Base-by-base conservation (phyloP, 2,329 filamentous ascomycete genomes). In the Sclerotinia glacialis region DNA sequence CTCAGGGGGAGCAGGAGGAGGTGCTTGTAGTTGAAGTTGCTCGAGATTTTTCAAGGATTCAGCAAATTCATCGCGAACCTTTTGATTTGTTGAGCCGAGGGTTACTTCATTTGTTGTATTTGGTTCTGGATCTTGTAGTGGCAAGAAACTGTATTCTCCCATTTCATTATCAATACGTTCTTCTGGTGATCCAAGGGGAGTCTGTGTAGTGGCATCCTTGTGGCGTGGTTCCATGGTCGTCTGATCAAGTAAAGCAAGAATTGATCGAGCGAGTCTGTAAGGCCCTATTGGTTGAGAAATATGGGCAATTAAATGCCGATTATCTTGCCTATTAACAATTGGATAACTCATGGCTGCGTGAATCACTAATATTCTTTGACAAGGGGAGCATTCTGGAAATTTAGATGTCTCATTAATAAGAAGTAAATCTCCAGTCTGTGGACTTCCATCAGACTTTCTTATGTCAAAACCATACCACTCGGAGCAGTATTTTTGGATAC, bases 391-490 rank as follows among this genome's bases (percentile, higher is more conserved):
- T 46, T 67, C 56, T 21, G 46, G 31, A 23, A 53, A 46, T 21
- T 12, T 72, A 34, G 34, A 74, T 34, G 54, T 73, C 28, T 65
- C 63, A 21, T 59, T 59, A 4, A 60, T 31, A 12, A 65, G 31
- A 50, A 59, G 53, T 42, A 67, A 9, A 47, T 67, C 65, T 21
- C 21, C 59, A 11, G 28, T 21, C 70, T 44, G 68, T 67, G 44
- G 8, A 49, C 26, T 47, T 55, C 69, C 26, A 69, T 52, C 12
- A 28, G 23, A 52, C 3, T 44, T 31, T 16, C 18, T 28, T 1
- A 59, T 23, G 31, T 66, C 46, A 53, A 75, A 73, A 1, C 72
- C 73, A 64, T 72, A 75, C 74, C 74, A 75, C 31, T 72, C 69
- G 6, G 62, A 62, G 40, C 72, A 74, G 63, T 75, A 76, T 34